A percentile compares a stretch with the other conserved stretches of the same genome.
Evolutionary conservation across 2,329 filamentous ascomycete species (phyloP).

Genomic region (Ceratocystis huliohia): DNA sequence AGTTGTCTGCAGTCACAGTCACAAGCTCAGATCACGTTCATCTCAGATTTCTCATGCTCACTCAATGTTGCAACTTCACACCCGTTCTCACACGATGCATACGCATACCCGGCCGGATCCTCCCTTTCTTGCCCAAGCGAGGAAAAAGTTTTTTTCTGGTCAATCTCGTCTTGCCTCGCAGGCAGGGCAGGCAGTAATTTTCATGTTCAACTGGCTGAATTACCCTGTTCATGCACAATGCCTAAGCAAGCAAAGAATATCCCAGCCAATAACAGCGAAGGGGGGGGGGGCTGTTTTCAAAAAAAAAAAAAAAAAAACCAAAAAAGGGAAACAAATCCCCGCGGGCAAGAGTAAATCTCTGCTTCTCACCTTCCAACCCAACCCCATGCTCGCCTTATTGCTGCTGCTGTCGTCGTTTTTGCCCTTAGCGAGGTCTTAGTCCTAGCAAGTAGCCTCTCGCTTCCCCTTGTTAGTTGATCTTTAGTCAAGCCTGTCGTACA

Average conservation of each 20-base stretch:
- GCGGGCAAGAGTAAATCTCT: neutral
- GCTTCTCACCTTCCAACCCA: neutral
- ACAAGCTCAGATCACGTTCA: too few species aligned
- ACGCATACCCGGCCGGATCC: too few species aligned
- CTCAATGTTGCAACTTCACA: neutral
- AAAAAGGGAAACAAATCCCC: neutral
- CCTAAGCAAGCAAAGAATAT: too few species aligned
- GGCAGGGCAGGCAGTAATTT: neutral
- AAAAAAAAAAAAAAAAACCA: neutral
- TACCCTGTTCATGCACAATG: too few species aligned
- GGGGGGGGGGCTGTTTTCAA: neutral
- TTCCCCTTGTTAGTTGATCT: neutral
- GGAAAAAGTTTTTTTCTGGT: neutral
- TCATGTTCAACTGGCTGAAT: too few species aligned
- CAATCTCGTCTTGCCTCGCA: neutral
- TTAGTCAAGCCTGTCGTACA: neutral
- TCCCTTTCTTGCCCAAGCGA: neutral
- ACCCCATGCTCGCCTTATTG: neutral
- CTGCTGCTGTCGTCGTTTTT: neutral
- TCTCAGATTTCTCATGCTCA: neutral
- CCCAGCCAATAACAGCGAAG: neutral
- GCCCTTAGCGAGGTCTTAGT: neutral
- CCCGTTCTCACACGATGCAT: neutral
- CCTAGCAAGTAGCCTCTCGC: too few species aligned
- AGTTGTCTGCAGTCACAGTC: too few species aligned